Base-by-base conservation (phyloP, 768 basidiomycete genomes). In the Rhodotorula babjevae region DNA sequence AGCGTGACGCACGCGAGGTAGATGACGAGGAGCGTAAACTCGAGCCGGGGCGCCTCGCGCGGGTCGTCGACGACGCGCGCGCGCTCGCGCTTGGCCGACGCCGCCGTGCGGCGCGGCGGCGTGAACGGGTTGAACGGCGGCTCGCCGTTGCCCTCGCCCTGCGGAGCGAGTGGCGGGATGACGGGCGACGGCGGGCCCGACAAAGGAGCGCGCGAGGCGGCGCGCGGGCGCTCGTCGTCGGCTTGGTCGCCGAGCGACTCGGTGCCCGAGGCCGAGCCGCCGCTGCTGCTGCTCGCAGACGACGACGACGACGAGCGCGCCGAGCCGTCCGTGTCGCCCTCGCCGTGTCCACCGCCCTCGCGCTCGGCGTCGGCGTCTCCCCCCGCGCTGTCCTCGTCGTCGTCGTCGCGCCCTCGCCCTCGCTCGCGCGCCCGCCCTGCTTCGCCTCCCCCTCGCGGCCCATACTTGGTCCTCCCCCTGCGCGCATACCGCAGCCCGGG, bases 1-100 rank as follows among this genome's bases (percentile, higher is more conserved):
- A 76, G 40, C 3, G 71, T 59, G 27, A 71, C 21, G 46, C 71
- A 70, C 15, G 56, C 63, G 47, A 76, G 72, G 69, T 76, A 73
- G 19, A 76, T 23, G 33, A 73, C 7, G 40, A 70, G 52, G 16
- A 76, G 65, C 36, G 72, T 69, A n/a, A 36, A 57, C 21, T 75
- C 74, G 59, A 69, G 12, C 7, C 71, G 49, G 19, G 68, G 74
- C 10, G 49, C 40, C 0, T 47, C 46, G 7, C 71, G 55, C 16
- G 68, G 67, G 31, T 74, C 63, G 44, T 44, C 25, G 47, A 11
- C 10, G 57, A 29, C 7, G 25, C 31, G 8, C 29, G 65, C 11
- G 15, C 44, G 2, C 12, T 12, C 57, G 10, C 29, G 59, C 25
- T 33, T 8, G 0, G 36, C 36, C 36, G 36, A 36, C 36, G 36